Evolutionary conservation across 140 eudicot species (phyloP).

Genomic region (Senecio squalidus): DNA sequence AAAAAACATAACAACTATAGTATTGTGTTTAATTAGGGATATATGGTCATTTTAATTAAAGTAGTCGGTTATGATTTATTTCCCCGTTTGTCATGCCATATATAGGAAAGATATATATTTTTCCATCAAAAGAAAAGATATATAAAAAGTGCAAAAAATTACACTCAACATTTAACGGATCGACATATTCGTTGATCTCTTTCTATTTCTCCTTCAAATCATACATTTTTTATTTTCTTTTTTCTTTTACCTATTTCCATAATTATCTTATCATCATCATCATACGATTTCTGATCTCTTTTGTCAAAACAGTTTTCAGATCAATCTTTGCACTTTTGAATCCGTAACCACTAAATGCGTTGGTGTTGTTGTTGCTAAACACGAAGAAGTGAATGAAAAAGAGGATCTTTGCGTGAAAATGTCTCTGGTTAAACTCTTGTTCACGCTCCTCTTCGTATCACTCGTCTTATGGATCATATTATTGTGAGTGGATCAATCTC

Average conservation of each 20-base stretch:
- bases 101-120: too few species aligned
- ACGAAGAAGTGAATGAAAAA: not conserved
- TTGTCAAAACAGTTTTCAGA: not conserved
- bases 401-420: not conserved
- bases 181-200: conserved; percentile 14
- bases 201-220: conserved; percentile 6
- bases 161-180: conserved; percentile 20
- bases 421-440: conserved; percentile 68
- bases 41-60: too few species aligned
- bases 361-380: not conserved
- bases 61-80: too few species aligned
- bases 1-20: too few species aligned
- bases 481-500: conserved; percentile 49
- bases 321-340: not conserved
- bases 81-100: too few species aligned
- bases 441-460: conserved; percentile 60
- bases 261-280: conserved; percentile 19
- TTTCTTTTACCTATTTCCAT: not conserved
- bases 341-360: not conserved
- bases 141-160: too few species aligned
- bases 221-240: conserved; percentile 13
- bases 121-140: too few species aligned
- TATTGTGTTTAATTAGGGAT: too few species aligned
- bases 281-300: conserved; percentile 4
- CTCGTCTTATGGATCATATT: conserved; percentile 70